Evolutionary conservation across 1,139 yeast species (phyloP).

Genomic region (Debaryomyces psychrophilus): DNA sequence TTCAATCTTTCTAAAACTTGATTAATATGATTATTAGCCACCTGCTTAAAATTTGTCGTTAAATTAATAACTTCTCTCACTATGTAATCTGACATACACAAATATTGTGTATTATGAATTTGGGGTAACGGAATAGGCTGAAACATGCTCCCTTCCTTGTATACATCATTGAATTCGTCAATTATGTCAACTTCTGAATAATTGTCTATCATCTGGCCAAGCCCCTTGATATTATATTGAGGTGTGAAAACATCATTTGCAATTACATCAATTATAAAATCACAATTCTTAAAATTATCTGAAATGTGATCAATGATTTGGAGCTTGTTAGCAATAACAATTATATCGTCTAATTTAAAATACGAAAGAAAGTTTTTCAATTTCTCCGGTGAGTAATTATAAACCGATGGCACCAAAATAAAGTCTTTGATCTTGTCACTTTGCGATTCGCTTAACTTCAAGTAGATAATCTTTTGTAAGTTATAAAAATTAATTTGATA

Average conservation of each 20-base stretch:
- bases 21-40: slow-evolving; percentile 19
- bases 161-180: slow-evolving; percentile 9
- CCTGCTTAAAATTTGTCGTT: neutral
- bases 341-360: slow-evolving; percentile 3
- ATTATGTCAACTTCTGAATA: slow-evolving; percentile 17
- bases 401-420: slow-evolving; percentile 12
- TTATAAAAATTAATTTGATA: slow-evolving; percentile 8
- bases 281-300: neutral
- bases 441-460: slow-evolving; percentile 1
- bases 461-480: slow-evolving; percentile 12
- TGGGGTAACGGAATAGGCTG: slow-evolving; percentile 8
- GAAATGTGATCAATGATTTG: slow-evolving; percentile 1
- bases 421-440: slow-evolving; percentile 2
- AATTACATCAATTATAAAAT: slow-evolving; percentile 8
- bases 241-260: slow-evolving; percentile 2
- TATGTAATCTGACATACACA: slow-evolving; percentile 36
- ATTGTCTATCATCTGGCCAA: neutral
- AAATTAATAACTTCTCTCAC: slow-evolving; percentile 19
- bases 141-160: neutral
- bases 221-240: neutral
- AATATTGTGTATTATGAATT: slow-evolving; percentile 21
- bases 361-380: slow-evolving; percentile 5
- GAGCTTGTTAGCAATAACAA: slow-evolving; percentile 4
- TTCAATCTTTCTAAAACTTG: slow-evolving; percentile 26
- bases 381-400: slow-evolving; percentile 5